Base-by-base conservation (phyloP, 805 yeast species). In the Metschnikowia similis region DNA sequence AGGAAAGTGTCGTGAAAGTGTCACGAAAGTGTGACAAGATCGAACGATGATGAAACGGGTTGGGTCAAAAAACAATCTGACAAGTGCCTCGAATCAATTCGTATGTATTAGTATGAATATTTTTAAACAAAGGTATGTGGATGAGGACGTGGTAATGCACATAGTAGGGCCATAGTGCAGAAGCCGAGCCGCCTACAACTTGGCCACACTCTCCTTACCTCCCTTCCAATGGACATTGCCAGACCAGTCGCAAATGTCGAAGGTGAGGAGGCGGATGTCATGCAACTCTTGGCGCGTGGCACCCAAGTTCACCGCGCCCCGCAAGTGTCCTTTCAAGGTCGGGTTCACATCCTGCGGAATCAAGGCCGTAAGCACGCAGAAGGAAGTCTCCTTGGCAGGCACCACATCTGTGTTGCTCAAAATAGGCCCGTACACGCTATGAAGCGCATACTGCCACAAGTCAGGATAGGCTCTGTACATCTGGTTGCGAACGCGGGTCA, bases 261-360 rank as follows among this genome's bases (percentile, higher is more conserved):
- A 76, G 4, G 86, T 83, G 69, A 90, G 60, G 11, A 69, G 71
- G 45, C 95, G 74, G 9, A 82, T 78, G 2, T 81, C 81, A 45
- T 74, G 71, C 30, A 89, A 71, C 51, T 85, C 86, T 46, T 83
- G 87, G 29, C 64, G 60, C 8, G 86, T 73, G 8, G 87, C 85
- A 0, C 96, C 96, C 29, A 82, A 79, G 60, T 89, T 89, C 45
- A 83, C 53, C 0, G 96, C 97, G 0, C 97, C 97, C 64, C 78
- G 81, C 53, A 91, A 74, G 63, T 91, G 97, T 0, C 97, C 97
- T 66, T 89, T 87, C 56, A 91, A 74, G 60, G 91, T 97, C 0
- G 96, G 96, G 57, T 87, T 89, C 9, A 91, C 97, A 65, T 91
- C 96, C 63, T 89, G 96, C 1, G 97, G 97, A 9, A 91, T 83